Evolutionary conservation across 1,139 yeast species (phyloP), one percentile per base, ranked within the genome.

Genomic region (Yamadazyma jaroonii): DNA sequence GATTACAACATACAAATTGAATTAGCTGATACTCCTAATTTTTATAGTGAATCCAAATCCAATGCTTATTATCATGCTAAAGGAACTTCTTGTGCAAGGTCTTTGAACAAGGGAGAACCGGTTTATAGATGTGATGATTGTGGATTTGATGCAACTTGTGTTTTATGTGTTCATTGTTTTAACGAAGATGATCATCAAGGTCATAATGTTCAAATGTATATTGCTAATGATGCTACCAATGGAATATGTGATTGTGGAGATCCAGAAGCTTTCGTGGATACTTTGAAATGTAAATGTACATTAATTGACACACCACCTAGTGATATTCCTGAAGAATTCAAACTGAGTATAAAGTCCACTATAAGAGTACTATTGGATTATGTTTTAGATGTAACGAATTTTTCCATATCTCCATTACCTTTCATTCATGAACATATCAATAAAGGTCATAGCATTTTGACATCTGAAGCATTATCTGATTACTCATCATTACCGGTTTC

Each of bases 231-330:
- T 1, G 50, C 50, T 6, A 67, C 67, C 34, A 77, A 73, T 9
- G 87, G 90, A 2, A 75, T 83, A 15, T 92, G 97, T 57, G 97
- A 92, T 56, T 92, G 97, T 62, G 97, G 97, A 2, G 96, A 92
- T 54, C 71, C 76, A 0, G 87, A 83, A 44, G 95, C 96, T 0
- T 90, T 95, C 81, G 72, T 66, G 24, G 57, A 55, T 5, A 60
- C 64, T 3, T 63, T 81, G 36, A 62, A 76, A 38, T 90, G 97
- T 57, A 57, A 53, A 32, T 63, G 70, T 42, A 57, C 54, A 31
- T 43, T 48, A 3, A 38, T 35, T 11, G 50, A 43, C 6, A 6
- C 4, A 17, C 32, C 36, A 9, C 10, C 38, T 1, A 39, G 21
- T 20, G 37, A 32, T 9, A 40, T 54, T 27, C 28, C 38, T 13